Evolutionary conservation across 225 moss, liverwort and hornwort genomes (phyloP), one percentile per base, ranked within the genome.

Genomic region (Asterella californica): DNA sequence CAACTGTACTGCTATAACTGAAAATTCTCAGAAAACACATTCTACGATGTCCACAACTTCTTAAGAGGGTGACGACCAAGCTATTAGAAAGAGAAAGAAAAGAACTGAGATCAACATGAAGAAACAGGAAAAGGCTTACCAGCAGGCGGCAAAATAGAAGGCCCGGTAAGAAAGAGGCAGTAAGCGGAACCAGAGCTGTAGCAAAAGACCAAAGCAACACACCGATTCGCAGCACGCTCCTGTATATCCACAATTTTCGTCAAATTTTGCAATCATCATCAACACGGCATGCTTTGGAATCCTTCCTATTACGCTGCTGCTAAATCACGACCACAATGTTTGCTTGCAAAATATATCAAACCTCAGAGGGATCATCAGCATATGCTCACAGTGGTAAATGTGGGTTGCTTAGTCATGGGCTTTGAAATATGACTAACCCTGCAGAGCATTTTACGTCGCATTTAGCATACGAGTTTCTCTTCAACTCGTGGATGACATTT

Each of bases 131-230:
- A 78, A 36, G 74, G 80, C 85, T 63, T 91, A 97, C 94, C 92
- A 93, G 75, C 77, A 99, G 70, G 37, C 99, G 92, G 81, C 93
- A 91, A 18, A 92, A 60, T 61, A 91, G 87, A 68, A 99, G 92
- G 65, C 89, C 90, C 60, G 95, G 95, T 80, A 99, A 83, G 74
- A 92, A 87, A 42, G 78, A 81, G 46, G 93, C 82, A 47, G 89
- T 84, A 72, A 77, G 60, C 73, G 99, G 99, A 54, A 99, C 95
- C 72, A 85, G 78, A 79, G 93, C 93, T 78, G 99, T 99, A 65
- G 99, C 99, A 78, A 95, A 53, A 45, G 99, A 99, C 99, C 99
- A 99, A 64, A 92, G 6, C 76, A 99, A 83, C 68, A 99, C 99
- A 42, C 95, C 95, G 63, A 66, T 84, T 76, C 88, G 89, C 79